Conservation (phyloP, 352 stramenopile genomes). For the Phytophthora vignae region DNA sequence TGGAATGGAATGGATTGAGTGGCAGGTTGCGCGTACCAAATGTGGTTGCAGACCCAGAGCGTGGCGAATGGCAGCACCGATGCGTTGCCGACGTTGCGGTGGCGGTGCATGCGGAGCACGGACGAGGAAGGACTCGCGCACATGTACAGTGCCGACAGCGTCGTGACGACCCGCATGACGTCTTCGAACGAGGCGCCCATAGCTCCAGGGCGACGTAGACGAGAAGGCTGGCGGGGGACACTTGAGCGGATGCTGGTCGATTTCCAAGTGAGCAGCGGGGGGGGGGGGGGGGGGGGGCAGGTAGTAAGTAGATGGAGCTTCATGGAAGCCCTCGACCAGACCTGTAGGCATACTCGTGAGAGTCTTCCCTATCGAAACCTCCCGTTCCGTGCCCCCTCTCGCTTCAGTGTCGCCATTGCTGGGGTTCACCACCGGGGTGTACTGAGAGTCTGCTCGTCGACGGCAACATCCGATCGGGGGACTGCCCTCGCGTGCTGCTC, state of each 20-base stretch:
- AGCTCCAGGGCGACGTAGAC: conserved; percentile 10
- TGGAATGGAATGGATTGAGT: too few species aligned
- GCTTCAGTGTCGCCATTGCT: conserved; percentile 18
- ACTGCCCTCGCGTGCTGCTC: conserved; percentile 16
- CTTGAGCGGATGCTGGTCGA: conserved; percentile 33
- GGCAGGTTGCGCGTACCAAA: conserved; percentile 51
- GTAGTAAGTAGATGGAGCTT: too few species aligned
- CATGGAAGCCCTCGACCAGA: neutral
- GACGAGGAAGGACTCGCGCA: conserved; percentile 61
- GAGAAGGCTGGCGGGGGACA: conserved; percentile 3
- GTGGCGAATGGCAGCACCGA: conserved; percentile 68
- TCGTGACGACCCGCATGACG: conserved; percentile 68
- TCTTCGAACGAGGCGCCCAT: conserved; percentile 49
- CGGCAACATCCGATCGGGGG: conserved; percentile 6
- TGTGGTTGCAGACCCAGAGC: conserved; percentile 76
- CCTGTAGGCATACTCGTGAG: too few species aligned
- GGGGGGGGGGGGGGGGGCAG: too few species aligned
- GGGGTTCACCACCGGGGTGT: conserved; percentile 24
- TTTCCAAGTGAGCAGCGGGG: conserved; percentile 27
- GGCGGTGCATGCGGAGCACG: conserved; percentile 64
- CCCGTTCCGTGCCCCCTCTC: conserved; percentile 20
- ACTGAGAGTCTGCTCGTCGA: conserved; percentile 31
- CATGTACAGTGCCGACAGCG: conserved; percentile 80
- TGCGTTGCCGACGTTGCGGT: conserved; percentile 44
- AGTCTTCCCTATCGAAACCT: conserved; percentile 18